Conservation (phyloP, 768 basidiomycete species). For the Hemileccinum impolitum region DNA sequence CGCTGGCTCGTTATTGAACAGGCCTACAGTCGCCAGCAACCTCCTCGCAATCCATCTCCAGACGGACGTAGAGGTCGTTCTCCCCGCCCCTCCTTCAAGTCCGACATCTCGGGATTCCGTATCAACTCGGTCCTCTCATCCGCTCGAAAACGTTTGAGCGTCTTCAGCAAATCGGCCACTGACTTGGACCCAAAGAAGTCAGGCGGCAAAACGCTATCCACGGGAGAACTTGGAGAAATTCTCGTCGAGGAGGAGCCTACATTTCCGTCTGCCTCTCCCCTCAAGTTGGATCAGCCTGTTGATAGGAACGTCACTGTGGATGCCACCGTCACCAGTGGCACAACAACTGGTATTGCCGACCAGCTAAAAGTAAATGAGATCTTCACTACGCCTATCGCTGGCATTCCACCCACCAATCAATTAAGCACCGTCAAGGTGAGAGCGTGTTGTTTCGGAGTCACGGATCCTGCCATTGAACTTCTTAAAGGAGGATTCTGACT, state of each 20-base stretch:
- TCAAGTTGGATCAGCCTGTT: slow-evolving; percentile 30
- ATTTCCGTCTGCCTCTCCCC: slow-evolving; percentile 15
- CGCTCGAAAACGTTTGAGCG: slow-evolving; percentile 61
- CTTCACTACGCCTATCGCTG: not conserved
- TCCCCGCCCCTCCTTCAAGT: slow-evolving; percentile 44
- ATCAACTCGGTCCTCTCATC: slow-evolving; percentile 43
- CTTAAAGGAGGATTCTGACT: slow-evolving; percentile 3
- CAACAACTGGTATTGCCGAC: slow-evolving; percentile 17
- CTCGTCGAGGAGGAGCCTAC: slow-evolving; percentile 49
- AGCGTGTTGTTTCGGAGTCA: not conserved
- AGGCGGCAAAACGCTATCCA: slow-evolving; percentile 36
- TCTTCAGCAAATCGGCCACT: slow-evolving; percentile 41
- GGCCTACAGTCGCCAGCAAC: slow-evolving; percentile 39
- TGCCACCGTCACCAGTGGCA: slow-evolving; percentile 22
- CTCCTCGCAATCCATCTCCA: slow-evolving; percentile 25
- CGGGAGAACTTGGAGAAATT: slow-evolving; percentile 73
- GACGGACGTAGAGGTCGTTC: slow-evolving; percentile 31
- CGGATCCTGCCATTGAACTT: slow-evolving; percentile 4
- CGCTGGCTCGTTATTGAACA: slow-evolving; percentile 74
- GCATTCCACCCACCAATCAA: not conserved
- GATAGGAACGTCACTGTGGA: slow-evolving; percentile 19
- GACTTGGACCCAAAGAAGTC: slow-evolving; percentile 23
- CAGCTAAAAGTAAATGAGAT: slow-evolving; percentile 6
- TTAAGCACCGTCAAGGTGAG: slow-evolving; percentile 12
- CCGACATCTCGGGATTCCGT: slow-evolving; percentile 38